Percentiles rank a stretch among this genome's conserved stretches.
These are phyloP conservation scores for Leccinum fibrillosum DNA, from an alignment of 768 basidiomycete genomes.

Conservation along the genomic window DNA sequence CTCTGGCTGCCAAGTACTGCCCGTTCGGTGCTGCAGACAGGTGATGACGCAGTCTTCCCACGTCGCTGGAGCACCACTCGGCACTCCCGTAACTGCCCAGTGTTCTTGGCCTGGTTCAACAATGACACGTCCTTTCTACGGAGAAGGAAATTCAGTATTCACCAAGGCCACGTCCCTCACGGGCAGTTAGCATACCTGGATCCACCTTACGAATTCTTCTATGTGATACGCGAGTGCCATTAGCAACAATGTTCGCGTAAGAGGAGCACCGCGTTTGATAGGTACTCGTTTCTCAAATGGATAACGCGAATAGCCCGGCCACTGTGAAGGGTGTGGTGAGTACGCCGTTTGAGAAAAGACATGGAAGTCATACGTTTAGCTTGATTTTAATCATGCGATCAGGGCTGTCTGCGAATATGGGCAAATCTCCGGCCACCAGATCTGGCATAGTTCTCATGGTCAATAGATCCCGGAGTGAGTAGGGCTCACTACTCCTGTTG, in stretches of 20 bases:
- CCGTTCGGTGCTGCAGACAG: constrained; percentile 36
- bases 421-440: constrained; percentile 18
- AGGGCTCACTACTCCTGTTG: constrained; percentile 24
- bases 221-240: constrained; percentile 30
- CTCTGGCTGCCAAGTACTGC: constrained; percentile 44
- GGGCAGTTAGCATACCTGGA: constrained; percentile 29
- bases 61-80: constrained; percentile 15
- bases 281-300: constrained; percentile 37
- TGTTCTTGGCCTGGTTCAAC: constrained; percentile 36
- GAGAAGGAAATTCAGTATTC: background rate
- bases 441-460: constrained; percentile 24
- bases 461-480: constrained; percentile 24
- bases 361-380: constrained; percentile 29
- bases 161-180: background rate
- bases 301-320: constrained; percentile 46
- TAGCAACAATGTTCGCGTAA: constrained; percentile 33
- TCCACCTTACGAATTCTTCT: constrained; percentile 27
- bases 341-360: background rate
- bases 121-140: constrained; percentile 25
- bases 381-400: constrained; percentile 35
- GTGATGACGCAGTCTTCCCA: constrained; percentile 38
- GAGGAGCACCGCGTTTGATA: constrained; percentile 29
- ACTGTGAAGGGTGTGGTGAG: constrained; percentile 29
- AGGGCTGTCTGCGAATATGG: constrained; percentile 17
- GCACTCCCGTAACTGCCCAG: constrained; percentile 33